Conservation (phyloP, 2,329 filamentous ascomycete genomes). For the Alternaria burnsii region DNA sequence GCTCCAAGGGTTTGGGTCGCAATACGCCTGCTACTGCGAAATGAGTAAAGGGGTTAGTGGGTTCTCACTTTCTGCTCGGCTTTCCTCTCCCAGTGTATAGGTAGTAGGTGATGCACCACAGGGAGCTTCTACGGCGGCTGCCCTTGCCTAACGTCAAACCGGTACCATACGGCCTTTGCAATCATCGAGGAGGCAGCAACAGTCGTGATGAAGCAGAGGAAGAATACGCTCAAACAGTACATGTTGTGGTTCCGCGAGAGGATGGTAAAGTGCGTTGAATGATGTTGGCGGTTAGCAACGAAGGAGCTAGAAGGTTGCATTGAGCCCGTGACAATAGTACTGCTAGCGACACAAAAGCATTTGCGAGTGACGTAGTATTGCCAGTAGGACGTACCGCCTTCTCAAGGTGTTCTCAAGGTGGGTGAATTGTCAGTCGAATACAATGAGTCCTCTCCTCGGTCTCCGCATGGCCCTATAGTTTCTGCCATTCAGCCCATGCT, state of each 20-base stretch:
- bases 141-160: neutral
- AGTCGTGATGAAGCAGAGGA: neutral
- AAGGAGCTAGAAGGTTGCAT: constrained; percentile 6
- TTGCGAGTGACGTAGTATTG: neutral
- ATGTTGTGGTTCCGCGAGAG: neutral
- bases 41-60: neutral
- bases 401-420: too few relatives aligned
- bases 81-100: neutral
- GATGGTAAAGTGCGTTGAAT: neutral
- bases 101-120: neutral
- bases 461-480: neutral
- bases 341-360: neutral
- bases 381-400: neutral
- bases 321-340: neutral
- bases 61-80: neutral
- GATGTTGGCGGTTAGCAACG: neutral
- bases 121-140: neutral
- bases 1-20: constrained; percentile 6
- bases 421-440: neutral
- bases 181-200: neutral
- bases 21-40: neutral
- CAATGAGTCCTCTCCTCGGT: neutral
- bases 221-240: neutral
- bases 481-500: neutral
- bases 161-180: neutral